phyloP scores from a whole-genome alignment of 2,329 filamentous ascomycete species.

The Alternaria metachromatica region DNA sequence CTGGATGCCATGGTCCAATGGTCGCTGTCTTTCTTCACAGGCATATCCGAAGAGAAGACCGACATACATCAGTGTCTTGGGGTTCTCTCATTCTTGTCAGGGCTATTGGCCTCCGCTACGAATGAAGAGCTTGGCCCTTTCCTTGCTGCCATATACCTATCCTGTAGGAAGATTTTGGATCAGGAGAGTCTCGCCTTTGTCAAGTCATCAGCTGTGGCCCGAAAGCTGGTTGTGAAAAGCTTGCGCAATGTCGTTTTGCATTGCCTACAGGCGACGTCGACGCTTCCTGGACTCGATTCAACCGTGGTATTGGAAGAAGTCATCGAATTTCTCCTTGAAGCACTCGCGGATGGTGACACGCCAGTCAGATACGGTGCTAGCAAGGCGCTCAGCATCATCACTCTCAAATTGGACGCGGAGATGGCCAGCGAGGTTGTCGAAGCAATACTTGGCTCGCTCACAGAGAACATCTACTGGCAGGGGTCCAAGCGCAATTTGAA shows the following conservation, averaged over 20 bases:
- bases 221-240: conserved; percentile 86
- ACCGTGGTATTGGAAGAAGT: conserved; percentile 70
- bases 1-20: conserved; percentile 72
- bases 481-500: conserved; percentile 67
- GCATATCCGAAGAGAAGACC: conserved; percentile 48
- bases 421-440: conserved; percentile 90
- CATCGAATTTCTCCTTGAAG: conserved; percentile 81
- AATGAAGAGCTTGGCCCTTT: conserved; percentile 75
- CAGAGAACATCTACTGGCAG: conserved; percentile 67
- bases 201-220: conserved; percentile 75
- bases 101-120: conserved; percentile 73
- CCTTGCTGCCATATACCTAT: conserved; percentile 69
- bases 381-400: conserved; percentile 88
- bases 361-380: conserved; percentile 89
- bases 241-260: conserved; percentile 75
- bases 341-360: conserved; percentile 84
- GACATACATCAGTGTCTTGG: conserved; percentile 80
- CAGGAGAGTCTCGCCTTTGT: conserved; percentile 62
- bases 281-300: conserved; percentile 45
- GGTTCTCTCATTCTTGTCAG: conserved; percentile 78
- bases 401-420: conserved; percentile 76
- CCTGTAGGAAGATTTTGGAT: conserved; percentile 66
- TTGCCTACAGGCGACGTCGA: conserved; percentile 56
- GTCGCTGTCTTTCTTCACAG: conserved; percentile 68
- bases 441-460: conserved; percentile 74